phyloP scores from a whole-genome alignment of 1,284 basidiomycete genomes.

The Sporisorium iseilematis-ciliati region DNA sequence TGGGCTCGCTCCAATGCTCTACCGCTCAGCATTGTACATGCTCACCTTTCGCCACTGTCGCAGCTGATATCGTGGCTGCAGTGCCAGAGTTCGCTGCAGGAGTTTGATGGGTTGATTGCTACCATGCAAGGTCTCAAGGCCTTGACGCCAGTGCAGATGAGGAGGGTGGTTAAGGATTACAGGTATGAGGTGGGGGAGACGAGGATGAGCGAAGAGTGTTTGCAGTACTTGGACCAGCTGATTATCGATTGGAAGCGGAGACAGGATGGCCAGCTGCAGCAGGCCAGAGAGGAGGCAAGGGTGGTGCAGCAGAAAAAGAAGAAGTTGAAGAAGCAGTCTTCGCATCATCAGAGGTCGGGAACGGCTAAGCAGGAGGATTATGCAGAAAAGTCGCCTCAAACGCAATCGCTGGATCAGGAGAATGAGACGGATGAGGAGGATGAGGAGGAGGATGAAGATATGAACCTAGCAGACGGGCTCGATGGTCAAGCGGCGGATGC shows the following conservation, averaged over 20 bases:
- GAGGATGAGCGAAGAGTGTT: constrained; percentile 92
- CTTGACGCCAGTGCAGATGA: constrained; percentile 95
- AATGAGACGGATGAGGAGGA: constrained; percentile 1
- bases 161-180: constrained; percentile 91
- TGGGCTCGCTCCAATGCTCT: constrained; percentile 87
- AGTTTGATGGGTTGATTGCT: constrained; percentile 87
- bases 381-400: background rate
- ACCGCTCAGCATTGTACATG: constrained; percentile 80
- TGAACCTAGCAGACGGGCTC: background rate
- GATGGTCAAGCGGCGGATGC: constrained; percentile 16
- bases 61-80: constrained; percentile 90
- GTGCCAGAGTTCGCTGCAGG: constrained; percentile 74
- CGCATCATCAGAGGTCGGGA: constrained; percentile 46
- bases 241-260: constrained; percentile 93
- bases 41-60: constrained; percentile 84
- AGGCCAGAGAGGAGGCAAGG: constrained; percentile 40
- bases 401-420: constrained; percentile 23
- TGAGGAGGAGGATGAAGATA: constrained; percentile 8
- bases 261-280: constrained; percentile 40
- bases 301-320: constrained; percentile 30
- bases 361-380: constrained; percentile 59
- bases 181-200: constrained; percentile 93
- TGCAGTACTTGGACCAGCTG: constrained; percentile 90
- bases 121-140: constrained; percentile 88
- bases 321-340: constrained; percentile 28